Conservation (phyloP, 1,284 basidiomycete species). For the Puccinia polysora region DNA sequence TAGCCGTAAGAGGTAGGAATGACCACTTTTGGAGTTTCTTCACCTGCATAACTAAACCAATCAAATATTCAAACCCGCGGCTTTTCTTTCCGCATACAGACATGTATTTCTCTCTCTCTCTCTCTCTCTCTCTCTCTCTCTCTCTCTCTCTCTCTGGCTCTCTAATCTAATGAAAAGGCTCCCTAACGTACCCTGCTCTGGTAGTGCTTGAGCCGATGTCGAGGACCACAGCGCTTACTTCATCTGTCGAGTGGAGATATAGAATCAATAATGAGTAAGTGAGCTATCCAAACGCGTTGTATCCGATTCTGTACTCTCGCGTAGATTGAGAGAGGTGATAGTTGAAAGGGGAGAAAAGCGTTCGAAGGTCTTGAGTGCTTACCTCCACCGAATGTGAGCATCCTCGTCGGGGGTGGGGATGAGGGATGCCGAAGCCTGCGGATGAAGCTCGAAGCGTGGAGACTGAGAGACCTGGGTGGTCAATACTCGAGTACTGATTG, state of each 20-base stretch:
- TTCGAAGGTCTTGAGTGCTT: not conserved
- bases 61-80: not conserved
- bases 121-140: no score
- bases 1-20: slow-evolving; percentile 86
- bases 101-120: not conserved
- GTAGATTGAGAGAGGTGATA: not conserved
- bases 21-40: slow-evolving; percentile 89
- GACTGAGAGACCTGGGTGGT: no score
- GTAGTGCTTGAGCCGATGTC: slow-evolving; percentile 87
- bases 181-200: slow-evolving; percentile 71
- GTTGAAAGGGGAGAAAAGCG: not conserved
- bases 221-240: slow-evolving; percentile 89
- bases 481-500: no score
- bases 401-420: no score
- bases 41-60: slow-evolving; percentile 69
- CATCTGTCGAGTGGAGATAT: slow-evolving; percentile 59
- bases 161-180: no score
- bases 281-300: not conserved
- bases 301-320: not conserved
- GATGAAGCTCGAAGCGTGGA: no score
- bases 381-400: slow-evolving; percentile 21
- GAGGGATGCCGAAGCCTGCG: no score
- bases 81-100: not conserved
- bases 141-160: no score
- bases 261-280: not conserved